A percentile compares a stretch with the other conserved stretches of the same genome.
These are phyloP conservation scores for Ophiognomonia clavigignenti-juglandacearum DNA, from an alignment of 2,329 filamentous ascomycete species.

Conservation along the genomic window DNA sequence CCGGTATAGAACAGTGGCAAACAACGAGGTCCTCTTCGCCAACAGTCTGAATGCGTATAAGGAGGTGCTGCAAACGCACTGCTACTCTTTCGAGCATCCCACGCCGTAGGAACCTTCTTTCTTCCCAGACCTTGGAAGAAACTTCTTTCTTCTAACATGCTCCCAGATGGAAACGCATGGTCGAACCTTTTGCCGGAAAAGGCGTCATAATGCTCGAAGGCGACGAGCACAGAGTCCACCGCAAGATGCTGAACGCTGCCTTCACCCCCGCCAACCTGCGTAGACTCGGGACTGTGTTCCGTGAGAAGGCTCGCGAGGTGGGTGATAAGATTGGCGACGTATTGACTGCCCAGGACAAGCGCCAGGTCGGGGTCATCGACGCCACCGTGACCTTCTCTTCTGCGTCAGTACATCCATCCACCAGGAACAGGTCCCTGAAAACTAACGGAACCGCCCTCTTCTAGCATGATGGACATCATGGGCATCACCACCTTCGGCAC, in stretches of 20 bases:
- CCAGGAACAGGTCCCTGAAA: neutral
- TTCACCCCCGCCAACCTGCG: slow-evolving; percentile 32
- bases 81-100: too few relatives aligned
- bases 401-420: neutral
- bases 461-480: slow-evolving; percentile 20
- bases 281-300: slow-evolving; percentile 32
- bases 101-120: too few relatives aligned
- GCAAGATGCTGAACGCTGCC: slow-evolving; percentile 28
- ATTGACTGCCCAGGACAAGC: slow-evolving; percentile 23
- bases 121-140: too few relatives aligned
- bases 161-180: too few relatives aligned
- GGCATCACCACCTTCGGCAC: slow-evolving; percentile 29
- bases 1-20: too few relatives aligned
- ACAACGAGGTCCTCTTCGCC: too few relatives aligned
- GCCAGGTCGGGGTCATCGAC: neutral
- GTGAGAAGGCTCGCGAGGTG: slow-evolving; percentile 26
- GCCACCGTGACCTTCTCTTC: neutral
- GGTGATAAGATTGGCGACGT: slow-evolving; percentile 1
- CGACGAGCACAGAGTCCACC: slow-evolving; percentile 27
- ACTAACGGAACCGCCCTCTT: too few relatives aligned
- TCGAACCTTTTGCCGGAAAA: slow-evolving; percentile 29
- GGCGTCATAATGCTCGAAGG: slow-evolving; percentile 34
- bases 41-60: too few relatives aligned
- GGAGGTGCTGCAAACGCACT: too few relatives aligned
- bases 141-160: too few relatives aligned